Base-by-base conservation (phyloP, 257 asterid species). In the Solanum arcanum region DNA sequence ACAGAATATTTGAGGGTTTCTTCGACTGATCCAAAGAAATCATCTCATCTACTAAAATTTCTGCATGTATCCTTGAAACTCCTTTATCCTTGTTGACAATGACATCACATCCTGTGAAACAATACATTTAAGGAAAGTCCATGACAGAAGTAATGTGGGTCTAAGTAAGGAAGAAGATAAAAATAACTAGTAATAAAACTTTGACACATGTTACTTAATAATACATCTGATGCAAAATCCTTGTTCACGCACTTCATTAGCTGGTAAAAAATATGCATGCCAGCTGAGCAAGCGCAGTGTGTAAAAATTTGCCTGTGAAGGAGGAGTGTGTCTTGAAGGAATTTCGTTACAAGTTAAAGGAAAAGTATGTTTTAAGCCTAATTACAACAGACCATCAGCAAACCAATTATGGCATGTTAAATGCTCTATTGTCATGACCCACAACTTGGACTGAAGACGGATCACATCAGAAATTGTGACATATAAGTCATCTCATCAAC, bases 51-150 rank as follows among this genome's bases (percentile, higher is more conserved):
- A 97, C 90, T 88, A 93, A 84, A 89, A 96, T 93, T 92, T 97
- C 99, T 10, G 99, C 97, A 89, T 97, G 99, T 89, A 96, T 89
- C 95, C 99, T 95, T 42, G 99, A 97, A 86, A 97, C 98, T 31
- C 98, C 98, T 92, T 95, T 97, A 88, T 97, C 99, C 88, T 93
- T 97, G 86, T 92, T 94, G 60, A 94, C 85, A 86, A 94, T 95
- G 87, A 97, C 87, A 86, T 97, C 99, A 87, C 99, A 97, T 86
- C 99, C 99, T 96, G 87, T 89, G 91, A 83, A 78, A 80, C 33
- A 86, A 87, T 76, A 76, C 23, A 56, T 76, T 75, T 21, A 81
- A 52, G 31, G 69, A n/a, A 25, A 52, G 78, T 49, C 31, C 52
- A 39, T 21, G 11, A 42, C 82, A 74, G 52, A 74, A 37, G 0